Evolutionary conservation across 352 stramenopile genomes (phyloP), one percentile per base, ranked within the genome.

Genomic region (Pythium rhizo-oryzae): DNA sequence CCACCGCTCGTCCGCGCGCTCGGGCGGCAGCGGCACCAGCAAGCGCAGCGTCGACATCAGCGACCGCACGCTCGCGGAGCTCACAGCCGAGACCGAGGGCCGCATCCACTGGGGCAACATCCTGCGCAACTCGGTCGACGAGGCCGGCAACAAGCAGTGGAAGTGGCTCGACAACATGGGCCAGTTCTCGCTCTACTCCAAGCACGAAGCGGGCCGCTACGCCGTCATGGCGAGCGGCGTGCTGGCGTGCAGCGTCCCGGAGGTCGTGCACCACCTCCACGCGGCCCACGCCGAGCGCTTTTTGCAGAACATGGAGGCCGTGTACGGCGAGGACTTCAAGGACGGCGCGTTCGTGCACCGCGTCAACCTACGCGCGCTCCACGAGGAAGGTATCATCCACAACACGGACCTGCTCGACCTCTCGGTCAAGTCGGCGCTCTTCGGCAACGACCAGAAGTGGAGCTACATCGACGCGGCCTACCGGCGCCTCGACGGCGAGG

Each of bases 361-460:
- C 35, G 66, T 68, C 4, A 59, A 67, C 18, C 24, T 68, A 44
- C 66, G 23, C 19, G 19, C 24, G 19, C 47, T 59, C 15, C 47
- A 67, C 11, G 46, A 64, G n/a, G 59, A 62, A 0, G 55, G 63
- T 15, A 25, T 28, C 0, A 21, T 11, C 8, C 21, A 30, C 13
- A 55, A 69, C 44, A 37, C n/a, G 9, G 46, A 68, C 19, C 30
- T 69, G 37, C 61, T 69, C 23, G 58, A 69, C 25, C 64, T 76
- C 28, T 61, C 59, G 12, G 66, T 72, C 43, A 72, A 72, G 54
- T 72, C 66, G 50, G 66, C 66, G 23, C 35, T 72, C 13, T 72
- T 72, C 25, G 52, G 46, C 52, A 67, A 72, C 55, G 23, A 70
- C 39, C 43, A 76, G 49, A 66, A 70, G 47, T 76, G 70, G 70